Evolutionary conservation across 2,329 filamentous ascomycete genomes (phyloP), one percentile per base, ranked within the genome.

Genomic region (Calonectria pauciramosa): DNA sequence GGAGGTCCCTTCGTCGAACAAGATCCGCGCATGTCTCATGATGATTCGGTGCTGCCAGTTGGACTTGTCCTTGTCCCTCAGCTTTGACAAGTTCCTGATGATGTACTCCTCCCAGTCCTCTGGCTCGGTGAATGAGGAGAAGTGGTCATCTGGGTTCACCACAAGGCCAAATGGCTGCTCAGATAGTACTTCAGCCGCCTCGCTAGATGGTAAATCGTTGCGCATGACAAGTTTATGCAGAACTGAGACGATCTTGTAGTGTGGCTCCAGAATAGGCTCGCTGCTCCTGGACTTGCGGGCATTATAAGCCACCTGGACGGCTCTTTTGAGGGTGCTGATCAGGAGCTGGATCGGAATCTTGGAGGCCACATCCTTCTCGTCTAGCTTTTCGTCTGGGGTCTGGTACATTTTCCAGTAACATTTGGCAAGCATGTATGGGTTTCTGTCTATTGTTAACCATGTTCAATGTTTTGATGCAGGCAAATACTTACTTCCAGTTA

Each of bases 1-100:
- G 54, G 77, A 56, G 54, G 84, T 82, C 47, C 85, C 83, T 36
- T 89, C 86, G 67, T 88, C 86, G 68, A 90, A 91, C 10, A 92
- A 80, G 26, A 93, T 90, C 41, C 86, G 86, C 2, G 91, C 89
- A 80, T 95, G 93, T 30, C 96, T 92, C 81, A 94, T 93, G 68
- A 95, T 95, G 86, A 98, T 96, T 26, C 96, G 94, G 83, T 98
- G 96, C 82, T 98, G 96, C 96, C 96, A 98, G 80, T 97, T 96
- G 0, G 95, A 94, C 87, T 98, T 97, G 85, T 98, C 96, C 75
- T 95, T 95, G 64, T 92, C 91, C 16, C 89, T 88, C 13, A 92
- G 82, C 68, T 87, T 87, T 10, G 85, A 85, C 51, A 92, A 81
- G 59, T 86, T 90, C 63, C 86, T 86, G 49, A 91, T 88, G 8